Evolutionary conservation across 768 basidiomycete species (phyloP).

Genomic region (Boletus reticulatus): DNA sequence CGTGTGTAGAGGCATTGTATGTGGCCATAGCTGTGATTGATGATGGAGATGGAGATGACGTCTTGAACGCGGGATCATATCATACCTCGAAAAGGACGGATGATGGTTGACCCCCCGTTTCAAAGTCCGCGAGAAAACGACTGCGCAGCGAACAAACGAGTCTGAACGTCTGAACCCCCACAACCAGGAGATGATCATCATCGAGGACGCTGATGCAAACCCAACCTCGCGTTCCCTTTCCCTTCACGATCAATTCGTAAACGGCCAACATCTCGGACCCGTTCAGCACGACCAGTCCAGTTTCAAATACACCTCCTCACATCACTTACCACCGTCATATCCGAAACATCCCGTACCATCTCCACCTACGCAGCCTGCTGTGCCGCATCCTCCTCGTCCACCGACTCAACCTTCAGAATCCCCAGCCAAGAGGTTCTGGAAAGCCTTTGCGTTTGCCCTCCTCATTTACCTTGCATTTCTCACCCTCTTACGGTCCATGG

Average conservation of each 20-base stretch:
- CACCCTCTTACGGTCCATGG: background rate
- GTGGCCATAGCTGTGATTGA: too few species aligned
- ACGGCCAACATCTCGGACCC: background rate
- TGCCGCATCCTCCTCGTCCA: too few species aligned
- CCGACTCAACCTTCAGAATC: background rate
- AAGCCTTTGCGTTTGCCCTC: slow-evolving; percentile 8
- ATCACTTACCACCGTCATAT: slow-evolving; percentile 15
- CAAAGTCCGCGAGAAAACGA: too few species aligned
- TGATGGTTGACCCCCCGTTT: too few species aligned
- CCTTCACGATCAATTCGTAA: too few species aligned
- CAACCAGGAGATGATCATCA: background rate
- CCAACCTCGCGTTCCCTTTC: too few species aligned
- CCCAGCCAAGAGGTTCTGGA: slow-evolving; percentile 10
- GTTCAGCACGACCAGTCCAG: background rate
- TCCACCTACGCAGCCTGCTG: too few species aligned
- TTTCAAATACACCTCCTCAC: slow-evolving; percentile 1
- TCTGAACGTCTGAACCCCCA: too few species aligned
- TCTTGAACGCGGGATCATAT: background rate
- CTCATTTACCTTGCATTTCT: slow-evolving; percentile 11
- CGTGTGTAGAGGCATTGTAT: background rate
- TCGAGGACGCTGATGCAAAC: background rate
- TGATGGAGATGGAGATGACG: background rate
- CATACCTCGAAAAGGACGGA: too few species aligned
- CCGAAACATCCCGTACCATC: background rate
- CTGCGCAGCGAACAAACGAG: too few species aligned